These are phyloP conservation scores for Helicostylum pulchrum DNA, from an alignment of 192 early-diverging fungal genomes.

Conservation along the genomic window DNA sequence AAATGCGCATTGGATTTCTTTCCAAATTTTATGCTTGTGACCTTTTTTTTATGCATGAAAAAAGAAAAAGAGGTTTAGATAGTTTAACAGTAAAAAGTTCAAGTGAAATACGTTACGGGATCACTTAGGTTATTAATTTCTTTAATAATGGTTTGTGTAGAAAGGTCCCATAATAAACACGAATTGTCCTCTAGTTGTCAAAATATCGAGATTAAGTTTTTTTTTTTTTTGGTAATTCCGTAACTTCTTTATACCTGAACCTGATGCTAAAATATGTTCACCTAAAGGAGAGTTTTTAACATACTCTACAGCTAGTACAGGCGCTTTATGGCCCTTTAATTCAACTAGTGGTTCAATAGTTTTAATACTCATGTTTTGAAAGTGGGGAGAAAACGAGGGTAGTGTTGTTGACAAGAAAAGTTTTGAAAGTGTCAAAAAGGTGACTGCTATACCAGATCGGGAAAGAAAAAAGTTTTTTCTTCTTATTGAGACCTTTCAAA, in stretches of 20 bases:
- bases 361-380: not conserved
- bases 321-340: conserved; percentile 26
- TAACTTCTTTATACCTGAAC: conserved; percentile 27
- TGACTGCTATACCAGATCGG: conserved; percentile 4
- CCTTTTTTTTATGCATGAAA: conserved; percentile 11
- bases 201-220: not conserved
- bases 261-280: conserved; percentile 27
- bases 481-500: conserved; percentile 2
- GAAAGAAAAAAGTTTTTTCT: conserved; percentile 10
- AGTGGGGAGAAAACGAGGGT: not conserved
- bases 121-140: conserved; percentile 16
- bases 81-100: not conserved
- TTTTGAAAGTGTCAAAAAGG: not conserved
- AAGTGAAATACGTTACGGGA: conserved; percentile 10
- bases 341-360: not conserved
- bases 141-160: conserved; percentile 12
- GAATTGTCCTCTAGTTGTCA: conserved; percentile 28
- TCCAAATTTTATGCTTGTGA: conserved; percentile 26
- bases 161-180: conserved; percentile 33
- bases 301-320: conserved; percentile 25
- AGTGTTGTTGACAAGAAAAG: not conserved
- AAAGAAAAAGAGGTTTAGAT: not conserved
- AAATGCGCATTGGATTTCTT: not conserved
- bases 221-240: not conserved
- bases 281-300: conserved; percentile 22